phyloP scores from a whole-genome alignment of 2,329 filamentous ascomycete species.

The Ascochyta rabiei region DNA sequence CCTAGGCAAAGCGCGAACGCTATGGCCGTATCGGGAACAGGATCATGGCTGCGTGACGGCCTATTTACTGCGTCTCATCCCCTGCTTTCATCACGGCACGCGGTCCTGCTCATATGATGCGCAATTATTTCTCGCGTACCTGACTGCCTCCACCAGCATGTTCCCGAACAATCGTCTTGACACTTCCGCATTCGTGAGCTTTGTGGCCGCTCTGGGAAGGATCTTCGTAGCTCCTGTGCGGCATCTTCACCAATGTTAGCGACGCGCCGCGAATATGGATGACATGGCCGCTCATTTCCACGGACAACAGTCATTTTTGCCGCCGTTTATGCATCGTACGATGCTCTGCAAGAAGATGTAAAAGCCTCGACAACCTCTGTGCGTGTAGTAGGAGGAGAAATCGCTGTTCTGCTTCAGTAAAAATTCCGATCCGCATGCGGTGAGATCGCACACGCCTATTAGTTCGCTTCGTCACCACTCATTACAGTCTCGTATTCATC shows the following conservation, averaged over 20 bases:
- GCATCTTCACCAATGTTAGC: conserved; percentile 4
- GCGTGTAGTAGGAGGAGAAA: not conserved
- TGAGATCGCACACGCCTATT: not conserved
- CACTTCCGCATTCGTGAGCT: not conserved
- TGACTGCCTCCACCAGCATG: conserved; percentile 15
- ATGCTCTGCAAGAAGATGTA: not conserved
- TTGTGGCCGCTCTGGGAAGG: conserved; percentile 4
- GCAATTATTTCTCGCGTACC: conserved; percentile 19
- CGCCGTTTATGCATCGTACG: conserved; percentile 2
- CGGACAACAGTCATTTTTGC: conserved; percentile 4
- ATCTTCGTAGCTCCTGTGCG: conserved; percentile 2
- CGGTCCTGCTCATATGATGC: conserved; percentile 19
- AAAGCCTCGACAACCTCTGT: not conserved
- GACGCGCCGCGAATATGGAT: conserved; percentile 5
- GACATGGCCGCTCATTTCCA: conserved; percentile 7
- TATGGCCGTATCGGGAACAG: conserved; percentile 7
- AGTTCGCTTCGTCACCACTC: conserved; percentile 1
- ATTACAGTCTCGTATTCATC: not conserved
- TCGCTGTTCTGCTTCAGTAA: not conserved
- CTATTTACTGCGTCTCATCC: conserved; percentile 11
- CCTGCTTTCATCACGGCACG: conserved; percentile 22
- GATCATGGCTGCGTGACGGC: conserved; percentile 17
- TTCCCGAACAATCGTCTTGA: conserved; percentile 1
- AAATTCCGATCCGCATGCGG: conserved; percentile 4
- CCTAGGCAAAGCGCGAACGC: conserved; percentile 5